These are phyloP conservation scores for Linnemannia zychae DNA, from an alignment of 192 early-diverging fungal species.

Conservation along the genomic window DNA sequence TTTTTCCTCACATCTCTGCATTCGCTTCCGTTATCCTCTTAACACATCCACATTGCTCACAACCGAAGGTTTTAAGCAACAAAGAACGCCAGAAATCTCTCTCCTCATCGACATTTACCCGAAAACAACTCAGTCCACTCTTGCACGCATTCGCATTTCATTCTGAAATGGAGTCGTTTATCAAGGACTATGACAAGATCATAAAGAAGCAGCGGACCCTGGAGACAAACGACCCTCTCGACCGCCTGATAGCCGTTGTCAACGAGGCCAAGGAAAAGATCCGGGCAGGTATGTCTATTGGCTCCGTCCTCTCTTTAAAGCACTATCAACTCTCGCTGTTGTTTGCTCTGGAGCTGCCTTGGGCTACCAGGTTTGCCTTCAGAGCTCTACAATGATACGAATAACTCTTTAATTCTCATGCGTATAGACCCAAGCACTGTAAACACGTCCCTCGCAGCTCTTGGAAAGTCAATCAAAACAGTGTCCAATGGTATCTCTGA, in stretches of 20 bases:
- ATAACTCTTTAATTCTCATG: neutral
- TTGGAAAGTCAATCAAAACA: slow-evolving; percentile 43
- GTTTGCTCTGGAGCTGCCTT: neutral
- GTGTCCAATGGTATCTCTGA: slow-evolving; percentile 56
- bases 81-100: neutral
- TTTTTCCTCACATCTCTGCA: neutral
- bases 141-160: neutral
- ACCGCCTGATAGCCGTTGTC: slow-evolving; percentile 59
- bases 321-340: neutral
- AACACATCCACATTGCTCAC: neutral
- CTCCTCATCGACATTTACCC: neutral
- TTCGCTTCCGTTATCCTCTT: neutral
- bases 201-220: slow-evolving; percentile 71
- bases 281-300: slow-evolving; percentile 27
- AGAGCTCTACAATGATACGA: neutral
- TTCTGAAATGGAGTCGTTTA: slow-evolving; percentile 72
- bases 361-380: neutral
- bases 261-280: slow-evolving; percentile 61
- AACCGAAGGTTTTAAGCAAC: neutral
- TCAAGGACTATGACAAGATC: slow-evolving; percentile 76
- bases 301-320: neutral
- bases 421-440: slow-evolving; percentile 37
- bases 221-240: slow-evolving; percentile 62
- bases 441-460: slow-evolving; percentile 12
- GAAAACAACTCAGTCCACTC: neutral